Base-by-base conservation (phyloP, 225 moss, liverwort and hornwort genomes). In the Physcomitrellopsis africana region DNA sequence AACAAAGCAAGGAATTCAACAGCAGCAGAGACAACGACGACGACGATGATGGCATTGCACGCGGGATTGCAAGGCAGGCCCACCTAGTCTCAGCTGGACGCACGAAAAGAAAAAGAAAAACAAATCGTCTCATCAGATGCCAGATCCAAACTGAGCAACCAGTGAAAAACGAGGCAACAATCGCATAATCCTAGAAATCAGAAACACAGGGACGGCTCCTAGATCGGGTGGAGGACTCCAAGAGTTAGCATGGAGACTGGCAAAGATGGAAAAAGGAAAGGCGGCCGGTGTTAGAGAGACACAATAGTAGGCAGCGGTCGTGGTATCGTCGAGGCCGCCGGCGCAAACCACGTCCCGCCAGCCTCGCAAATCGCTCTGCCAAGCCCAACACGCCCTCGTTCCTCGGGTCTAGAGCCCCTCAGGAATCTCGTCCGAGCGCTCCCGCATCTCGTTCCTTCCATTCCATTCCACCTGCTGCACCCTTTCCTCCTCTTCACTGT, bases 311-410 rank as follows among this genome's bases (percentile, higher is more conserved):
- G 51, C 14, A 17, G 14, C 16, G 26, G 17, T n/a, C 20, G 1
- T 7, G 8, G 47, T 15, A 10, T 7, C 74, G 65, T 65, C 64
- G 54, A 54, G n/a, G 24, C 51, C 2, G 24, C 6, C 42, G 43
- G 54, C 54, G 74, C 44, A 54, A 24, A 24, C 23, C 45, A 74
- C 74, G 65, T 74, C 65, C 42, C 41, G 11, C 65, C n/a, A 48
- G 20, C 16, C 23, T 51, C 51, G 51, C 51, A 37, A 37, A 37
- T 37, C 32, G 32, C 32, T 37, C 32, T 37, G 32, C 32, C 32
- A 37, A 37, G 32, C 32, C 0, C 32, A 37, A 37, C 32, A 37
- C 32, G 32, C 32, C 32, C 32, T 37, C 32, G 32, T 1, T 1
- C 32, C 32, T 37, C 32, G 32, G 32, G 32, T 37, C 32, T 5